Conservation (phyloP, 345 rosid species). For the Trapa incisa region DNA sequence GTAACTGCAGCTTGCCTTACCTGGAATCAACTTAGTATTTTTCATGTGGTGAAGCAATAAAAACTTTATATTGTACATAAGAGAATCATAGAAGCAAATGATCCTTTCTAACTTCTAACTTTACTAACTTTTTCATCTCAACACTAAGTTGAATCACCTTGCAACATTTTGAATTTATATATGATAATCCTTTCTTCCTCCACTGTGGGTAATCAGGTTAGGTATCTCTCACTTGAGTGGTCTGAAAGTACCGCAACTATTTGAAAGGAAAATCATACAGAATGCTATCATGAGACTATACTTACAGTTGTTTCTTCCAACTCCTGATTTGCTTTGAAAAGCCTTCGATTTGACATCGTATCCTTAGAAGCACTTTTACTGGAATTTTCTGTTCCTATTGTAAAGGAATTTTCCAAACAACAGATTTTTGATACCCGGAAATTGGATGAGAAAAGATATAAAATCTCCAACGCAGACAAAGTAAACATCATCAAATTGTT, state of each 20-base stretch:
- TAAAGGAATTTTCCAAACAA: background rate
- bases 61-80: background rate
- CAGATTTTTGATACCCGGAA: background rate
- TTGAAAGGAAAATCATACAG: background rate
- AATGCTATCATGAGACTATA: background rate
- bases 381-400: conserved; percentile 12
- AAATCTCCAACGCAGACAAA: background rate
- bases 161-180: background rate
- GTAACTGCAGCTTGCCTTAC: background rate
- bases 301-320: conserved; percentile 5
- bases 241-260: background rate
- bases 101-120: background rate
- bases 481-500: background rate
- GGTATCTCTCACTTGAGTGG: background rate
- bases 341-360: conserved; percentile 9
- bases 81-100: background rate
- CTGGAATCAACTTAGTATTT: background rate
- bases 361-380: conserved; percentile 13
- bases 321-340: background rate
- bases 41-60: background rate
- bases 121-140: background rate
- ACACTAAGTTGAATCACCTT: background rate
- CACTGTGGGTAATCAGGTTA: background rate
- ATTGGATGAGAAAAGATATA: background rate
- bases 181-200: background rate